Conservation (phyloP, 768 basidiomycete genomes). For the Suillus paluster region DNA sequence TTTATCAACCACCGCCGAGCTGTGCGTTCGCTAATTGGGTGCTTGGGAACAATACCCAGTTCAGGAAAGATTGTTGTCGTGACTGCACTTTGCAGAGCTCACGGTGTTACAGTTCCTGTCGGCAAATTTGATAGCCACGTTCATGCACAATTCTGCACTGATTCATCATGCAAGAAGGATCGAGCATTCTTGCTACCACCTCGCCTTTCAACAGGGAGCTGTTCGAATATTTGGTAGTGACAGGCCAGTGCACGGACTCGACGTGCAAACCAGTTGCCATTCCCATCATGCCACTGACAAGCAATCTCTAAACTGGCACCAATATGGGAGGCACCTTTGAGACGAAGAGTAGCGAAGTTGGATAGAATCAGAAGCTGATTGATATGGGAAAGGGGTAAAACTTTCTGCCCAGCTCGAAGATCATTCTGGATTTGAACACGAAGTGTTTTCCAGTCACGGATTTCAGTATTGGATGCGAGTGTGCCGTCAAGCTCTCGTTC, state of each 20-base stretch:
- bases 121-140: slow-evolving; percentile 26
- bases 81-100: slow-evolving; percentile 26
- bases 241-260: slow-evolving; percentile 34
- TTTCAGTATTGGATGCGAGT: slow-evolving; percentile 16
- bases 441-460: slow-evolving; percentile 30
- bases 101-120: slow-evolving; percentile 36
- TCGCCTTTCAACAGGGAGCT: slow-evolving; percentile 32
- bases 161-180: slow-evolving; percentile 16
- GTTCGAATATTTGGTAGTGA: slow-evolving; percentile 43
- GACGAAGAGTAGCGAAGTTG: slow-evolving; percentile 16
- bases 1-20: slow-evolving; percentile 12
- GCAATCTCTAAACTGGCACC: slow-evolving; percentile 40
- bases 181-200: slow-evolving; percentile 22
- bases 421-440: slow-evolving; percentile 35
- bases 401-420: slow-evolving; percentile 19
- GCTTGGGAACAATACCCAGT: slow-evolving; percentile 30
- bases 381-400: slow-evolving; percentile 24
- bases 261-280: slow-evolving; percentile 33
- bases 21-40: slow-evolving; percentile 27
- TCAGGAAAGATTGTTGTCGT: slow-evolving; percentile 35
- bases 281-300: slow-evolving; percentile 41
- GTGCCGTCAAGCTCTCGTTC: slow-evolving; percentile 25
- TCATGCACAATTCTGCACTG: slow-evolving; percentile 2
- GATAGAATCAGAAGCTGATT: slow-evolving; percentile 12
- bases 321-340: slow-evolving; percentile 35